Conservation (phyloP, 257 asterid genomes). For the Solanum paucissectum region DNA sequence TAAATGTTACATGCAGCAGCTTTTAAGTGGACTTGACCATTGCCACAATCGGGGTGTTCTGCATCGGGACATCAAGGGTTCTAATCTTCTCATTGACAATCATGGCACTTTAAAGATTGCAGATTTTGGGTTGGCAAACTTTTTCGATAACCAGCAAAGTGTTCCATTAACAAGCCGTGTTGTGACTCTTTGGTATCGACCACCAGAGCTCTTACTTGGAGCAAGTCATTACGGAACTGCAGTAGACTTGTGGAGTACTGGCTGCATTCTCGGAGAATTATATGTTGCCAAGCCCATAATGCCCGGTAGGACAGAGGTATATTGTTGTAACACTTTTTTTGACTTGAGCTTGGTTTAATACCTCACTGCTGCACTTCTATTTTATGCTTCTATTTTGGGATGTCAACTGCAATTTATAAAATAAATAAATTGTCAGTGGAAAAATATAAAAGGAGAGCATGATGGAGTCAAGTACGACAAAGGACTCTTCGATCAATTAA, state of each 20-base stretch:
- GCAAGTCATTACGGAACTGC: slow-evolving; percentile 41
- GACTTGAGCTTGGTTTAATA: neutral
- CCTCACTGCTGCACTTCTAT: neutral
- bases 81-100: slow-evolving; percentile 38
- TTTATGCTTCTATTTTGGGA: neutral
- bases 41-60: slow-evolving; percentile 43
- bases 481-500: neutral
- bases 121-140: slow-evolving; percentile 53
- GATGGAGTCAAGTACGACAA: neutral
- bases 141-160: slow-evolving; percentile 17
- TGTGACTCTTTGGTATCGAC: slow-evolving; percentile 61
- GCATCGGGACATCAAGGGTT: slow-evolving; percentile 54
- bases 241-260: slow-evolving; percentile 58
- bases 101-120: slow-evolving; percentile 47
- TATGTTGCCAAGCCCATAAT: slow-evolving; percentile 56
- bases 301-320: slow-evolving; percentile 58
- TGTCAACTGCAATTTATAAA: neutral
- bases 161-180: slow-evolving; percentile 44
- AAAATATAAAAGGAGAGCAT: neutral
- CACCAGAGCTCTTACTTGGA: slow-evolving; percentile 62
- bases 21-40: slow-evolving; percentile 47
- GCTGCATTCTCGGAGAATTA: slow-evolving; percentile 54
- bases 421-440: neutral
- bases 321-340: neutral
- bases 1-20: slow-evolving; percentile 43